These are phyloP conservation scores for Saccharomyces jurei DNA, from an alignment of 805 yeast genomes.

Conservation along the genomic window DNA sequence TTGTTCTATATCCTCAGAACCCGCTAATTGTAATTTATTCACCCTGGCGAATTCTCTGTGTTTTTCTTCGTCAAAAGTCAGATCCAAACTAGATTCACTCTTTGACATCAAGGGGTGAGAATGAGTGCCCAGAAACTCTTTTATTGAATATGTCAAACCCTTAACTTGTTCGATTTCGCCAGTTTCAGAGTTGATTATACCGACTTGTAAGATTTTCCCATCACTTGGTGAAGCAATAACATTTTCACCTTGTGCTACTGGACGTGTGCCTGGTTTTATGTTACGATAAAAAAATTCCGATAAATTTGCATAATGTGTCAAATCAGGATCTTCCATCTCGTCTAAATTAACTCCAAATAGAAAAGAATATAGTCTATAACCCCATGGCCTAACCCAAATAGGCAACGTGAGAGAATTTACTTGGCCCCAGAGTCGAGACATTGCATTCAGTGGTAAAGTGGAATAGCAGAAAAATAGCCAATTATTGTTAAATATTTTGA, in stretches of 20 bases:
- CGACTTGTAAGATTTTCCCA: slow-evolving; percentile 81
- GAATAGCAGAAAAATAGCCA: slow-evolving; percentile 89
- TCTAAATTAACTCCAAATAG: slow-evolving; percentile 82
- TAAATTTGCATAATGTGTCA: slow-evolving; percentile 65
- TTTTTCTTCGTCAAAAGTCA: slow-evolving; percentile 35
- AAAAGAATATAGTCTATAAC: slow-evolving; percentile 68
- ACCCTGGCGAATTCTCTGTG: slow-evolving; percentile 71
- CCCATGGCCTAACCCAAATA: slow-evolving; percentile 76
- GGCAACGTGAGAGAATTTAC: slow-evolving; percentile 80
- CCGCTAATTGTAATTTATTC: slow-evolving; percentile 50
- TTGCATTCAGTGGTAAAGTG: slow-evolving; percentile 81
- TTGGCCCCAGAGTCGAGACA: slow-evolving; percentile 92
- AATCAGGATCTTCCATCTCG: slow-evolving; percentile 80
- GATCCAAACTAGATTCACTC: slow-evolving; percentile 20
- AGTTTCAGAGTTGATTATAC: slow-evolving; percentile 53
- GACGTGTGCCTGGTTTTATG: slow-evolving; percentile 70
- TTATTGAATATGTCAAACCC: slow-evolving; percentile 88
- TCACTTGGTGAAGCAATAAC: slow-evolving; percentile 82
- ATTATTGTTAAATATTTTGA: slow-evolving; percentile 36
- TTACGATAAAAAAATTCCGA: slow-evolving; percentile 88
- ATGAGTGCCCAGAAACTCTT: slow-evolving; percentile 69
- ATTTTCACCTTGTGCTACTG: slow-evolving; percentile 54
- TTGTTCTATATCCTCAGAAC: not conserved
- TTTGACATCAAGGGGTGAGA: slow-evolving; percentile 30
- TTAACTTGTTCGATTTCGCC: slow-evolving; percentile 95